A percentile compares a stretch with the other conserved stretches of the same genome.
Evolutionary conservation across 352 stramenopile species (phyloP).

Genomic region (Globisporangium apiculatum): DNA sequence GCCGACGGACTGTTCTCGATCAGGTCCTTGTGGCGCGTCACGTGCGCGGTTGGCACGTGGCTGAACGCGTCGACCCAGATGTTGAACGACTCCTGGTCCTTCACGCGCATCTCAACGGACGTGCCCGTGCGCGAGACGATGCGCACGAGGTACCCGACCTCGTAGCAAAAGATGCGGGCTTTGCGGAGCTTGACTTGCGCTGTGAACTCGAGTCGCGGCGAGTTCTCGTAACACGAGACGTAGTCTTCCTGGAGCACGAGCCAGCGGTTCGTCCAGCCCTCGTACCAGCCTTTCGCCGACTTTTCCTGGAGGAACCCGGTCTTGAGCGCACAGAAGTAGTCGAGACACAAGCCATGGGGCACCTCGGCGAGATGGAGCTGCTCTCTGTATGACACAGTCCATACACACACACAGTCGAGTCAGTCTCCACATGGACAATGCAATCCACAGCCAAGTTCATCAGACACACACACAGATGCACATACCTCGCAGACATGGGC

Average conservation of each 20-base stretch:
- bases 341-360: constrained; percentile 45
- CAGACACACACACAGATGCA: neutral
- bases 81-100: constrained; percentile 72
- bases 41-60: constrained; percentile 39
- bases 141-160: constrained; percentile 70
- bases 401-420: neutral
- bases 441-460: neutral
- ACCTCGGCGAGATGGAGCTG: constrained; percentile 40
- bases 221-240: constrained; percentile 78
- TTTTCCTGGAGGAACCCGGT: constrained; percentile 67
- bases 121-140: constrained; percentile 61
- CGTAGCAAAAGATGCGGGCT: constrained; percentile 63
- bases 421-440: no score
- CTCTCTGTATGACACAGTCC: constrained; percentile 3
- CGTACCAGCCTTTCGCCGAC: constrained; percentile 71
- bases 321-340: constrained; percentile 80
- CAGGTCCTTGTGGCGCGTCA: constrained; percentile 69
- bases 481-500: constrained; percentile 3
- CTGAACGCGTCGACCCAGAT: constrained; percentile 61
- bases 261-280: constrained; percentile 78
- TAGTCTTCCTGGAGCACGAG: constrained; percentile 72
- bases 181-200: constrained; percentile 62
- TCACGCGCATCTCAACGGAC: constrained; percentile 72
- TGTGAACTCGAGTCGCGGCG: constrained; percentile 64
- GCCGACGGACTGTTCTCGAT: constrained; percentile 76